Percentiles rank a stretch among this genome's conserved stretches.
Conservation (phyloP, 495 filamentous ascomycete species). For the Aspergillus panamensis region DNA sequence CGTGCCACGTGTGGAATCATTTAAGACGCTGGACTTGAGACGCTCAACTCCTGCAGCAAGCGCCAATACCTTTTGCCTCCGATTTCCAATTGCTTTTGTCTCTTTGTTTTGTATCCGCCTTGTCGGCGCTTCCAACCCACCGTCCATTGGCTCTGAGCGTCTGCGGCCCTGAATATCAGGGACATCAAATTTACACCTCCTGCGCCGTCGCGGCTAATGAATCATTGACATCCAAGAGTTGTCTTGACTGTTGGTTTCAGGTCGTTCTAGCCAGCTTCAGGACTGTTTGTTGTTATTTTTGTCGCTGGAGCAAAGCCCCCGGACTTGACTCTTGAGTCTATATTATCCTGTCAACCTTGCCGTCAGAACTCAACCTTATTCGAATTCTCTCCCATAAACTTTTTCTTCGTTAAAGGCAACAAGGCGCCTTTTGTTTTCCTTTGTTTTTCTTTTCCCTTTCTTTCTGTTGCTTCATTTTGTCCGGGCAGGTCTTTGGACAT, state of each 20-base stretch:
- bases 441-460: constrained; percentile 2
- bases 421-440: constrained; percentile 6
- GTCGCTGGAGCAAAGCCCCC: constrained; percentile 4
- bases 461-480: constrained; percentile 1
- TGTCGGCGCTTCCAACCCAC: constrained; percentile 24
- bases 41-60: constrained; percentile 19
- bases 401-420: constrained; percentile 4
- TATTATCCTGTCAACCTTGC: constrained; percentile 14
- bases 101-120: constrained; percentile 17
- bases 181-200: constrained; percentile 19
- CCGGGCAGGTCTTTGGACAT: constrained; percentile 21
- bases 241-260: constrained; percentile 17
- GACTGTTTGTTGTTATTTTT: constrained; percentile 21
- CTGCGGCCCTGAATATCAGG: constrained; percentile 10
- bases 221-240: constrained; percentile 20
- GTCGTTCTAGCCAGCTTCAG: constrained; percentile 15
- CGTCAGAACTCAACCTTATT: background rate
- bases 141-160: constrained; percentile 22
- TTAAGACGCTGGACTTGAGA: constrained; percentile 16
- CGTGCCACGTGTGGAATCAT: constrained; percentile 21
- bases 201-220: constrained; percentile 26
- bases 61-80: constrained; percentile 17
- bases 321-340: constrained; percentile 2
- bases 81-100: constrained; percentile 11
- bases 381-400: background rate